Percentiles rank a stretch among this genome's conserved stretches.
Evolutionary conservation across 2,329 filamentous ascomycete genomes (phyloP).

Genomic region (Fusarium caatingaense): DNA sequence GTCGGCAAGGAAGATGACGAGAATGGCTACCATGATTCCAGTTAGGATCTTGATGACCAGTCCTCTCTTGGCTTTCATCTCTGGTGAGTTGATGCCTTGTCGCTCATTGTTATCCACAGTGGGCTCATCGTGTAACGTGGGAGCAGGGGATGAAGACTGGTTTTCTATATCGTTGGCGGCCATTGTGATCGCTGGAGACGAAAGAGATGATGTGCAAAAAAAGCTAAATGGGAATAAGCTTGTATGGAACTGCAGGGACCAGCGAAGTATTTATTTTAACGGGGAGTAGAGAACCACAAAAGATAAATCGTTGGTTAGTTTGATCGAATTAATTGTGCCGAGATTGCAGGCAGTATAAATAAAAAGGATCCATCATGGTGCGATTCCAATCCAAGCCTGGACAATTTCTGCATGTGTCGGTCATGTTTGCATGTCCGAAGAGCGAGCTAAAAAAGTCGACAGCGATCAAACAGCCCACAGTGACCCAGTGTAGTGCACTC

Average conservation of each 20-base stretch:
- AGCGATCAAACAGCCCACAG: neutral
- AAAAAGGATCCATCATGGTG: conserved; percentile 13
- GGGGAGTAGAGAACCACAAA: neutral
- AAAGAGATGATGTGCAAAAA: neutral
- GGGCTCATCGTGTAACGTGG: conserved; percentile 28
- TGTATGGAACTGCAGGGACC: neutral
- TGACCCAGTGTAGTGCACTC: neutral
- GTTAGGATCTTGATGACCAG: conserved; percentile 27
- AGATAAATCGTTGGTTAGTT: neutral
- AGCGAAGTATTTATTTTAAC: neutral
- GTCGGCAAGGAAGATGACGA: conserved; percentile 41
- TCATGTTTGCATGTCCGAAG: conserved; percentile 2
- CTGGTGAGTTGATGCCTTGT: conserved; percentile 18
- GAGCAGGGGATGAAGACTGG: conserved; percentile 26
- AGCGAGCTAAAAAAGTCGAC: conserved; percentile 1
- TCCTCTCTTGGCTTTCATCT: conserved; percentile 24
- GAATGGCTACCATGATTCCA: conserved; percentile 29
- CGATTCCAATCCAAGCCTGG: neutral
- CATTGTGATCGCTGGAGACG: neutral
- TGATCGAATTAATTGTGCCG: neutral
- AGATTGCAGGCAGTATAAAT: conserved; percentile 11
- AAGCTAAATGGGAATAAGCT: neutral
- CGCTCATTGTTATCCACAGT: conserved; percentile 2
- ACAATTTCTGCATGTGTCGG: neutral
- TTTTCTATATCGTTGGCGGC: conserved; percentile 8